A percentile compares a stretch with the other conserved stretches of the same genome.
Evolutionary conservation across 2,329 filamentous ascomycete genomes (phyloP).

Genomic region (Byssoonygena ceratinophila): DNA sequence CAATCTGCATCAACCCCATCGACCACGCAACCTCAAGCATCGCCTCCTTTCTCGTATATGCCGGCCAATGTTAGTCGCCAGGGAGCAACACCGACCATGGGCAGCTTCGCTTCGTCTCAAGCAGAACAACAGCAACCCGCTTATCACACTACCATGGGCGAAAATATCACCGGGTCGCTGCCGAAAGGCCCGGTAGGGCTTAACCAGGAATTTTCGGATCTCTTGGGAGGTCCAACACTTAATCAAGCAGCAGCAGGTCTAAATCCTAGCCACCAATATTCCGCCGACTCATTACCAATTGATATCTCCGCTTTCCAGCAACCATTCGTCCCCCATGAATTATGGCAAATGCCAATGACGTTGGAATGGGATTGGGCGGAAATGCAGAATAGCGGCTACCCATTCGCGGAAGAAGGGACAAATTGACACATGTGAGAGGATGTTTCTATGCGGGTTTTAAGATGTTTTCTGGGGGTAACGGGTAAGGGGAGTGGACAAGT

Average conservation of each 20-base stretch:
- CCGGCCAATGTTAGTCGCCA: neutral
- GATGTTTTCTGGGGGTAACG: neutral
- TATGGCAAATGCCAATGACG: constrained; percentile 94
- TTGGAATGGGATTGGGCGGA: constrained; percentile 77
- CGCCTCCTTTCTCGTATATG: constrained; percentile 6
- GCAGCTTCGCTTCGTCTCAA: constrained; percentile 9
- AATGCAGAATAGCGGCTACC: constrained; percentile 16
- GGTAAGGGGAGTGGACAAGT: neutral
- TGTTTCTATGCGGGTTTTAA: neutral
- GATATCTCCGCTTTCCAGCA: constrained; percentile 55
- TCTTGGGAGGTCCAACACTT: constrained; percentile 26
- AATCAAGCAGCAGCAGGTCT: constrained; percentile 11
- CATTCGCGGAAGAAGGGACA: constrained; percentile 7
- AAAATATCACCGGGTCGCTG: constrained; percentile 1
- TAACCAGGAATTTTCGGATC: constrained; percentile 20
- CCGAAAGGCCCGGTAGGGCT: constrained; percentile 10
- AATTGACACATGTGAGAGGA: neutral
- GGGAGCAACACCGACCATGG: neutral
- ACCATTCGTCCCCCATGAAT: constrained; percentile 79
- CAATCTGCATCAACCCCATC: neutral
- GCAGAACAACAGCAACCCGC: constrained; percentile 2
- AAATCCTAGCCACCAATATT: constrained; percentile 19
- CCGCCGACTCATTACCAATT: constrained; percentile 24
- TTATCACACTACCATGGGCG: constrained; percentile 3
- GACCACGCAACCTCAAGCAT: constrained; percentile 1